Percentiles rank a stretch among this genome's conserved stretches.
Evolutionary conservation across 345 rosid species (phyloP).

Genomic region (Populus simonii): DNA sequence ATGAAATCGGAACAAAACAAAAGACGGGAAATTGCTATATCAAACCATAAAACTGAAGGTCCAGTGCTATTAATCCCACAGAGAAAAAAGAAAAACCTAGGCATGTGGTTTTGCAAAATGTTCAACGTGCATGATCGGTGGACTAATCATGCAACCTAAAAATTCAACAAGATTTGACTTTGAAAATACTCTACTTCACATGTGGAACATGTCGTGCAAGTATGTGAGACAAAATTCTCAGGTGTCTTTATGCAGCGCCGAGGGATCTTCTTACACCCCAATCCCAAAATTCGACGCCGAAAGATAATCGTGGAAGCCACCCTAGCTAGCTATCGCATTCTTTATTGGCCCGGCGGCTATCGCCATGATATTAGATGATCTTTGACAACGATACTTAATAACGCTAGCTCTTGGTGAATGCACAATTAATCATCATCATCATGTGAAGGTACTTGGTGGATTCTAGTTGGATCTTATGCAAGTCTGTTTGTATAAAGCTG

Average conservation of each 20-base stretch:
- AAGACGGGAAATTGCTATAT: background rate
- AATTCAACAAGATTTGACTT: conserved; percentile 33
- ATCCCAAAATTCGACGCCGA: conserved; percentile 3
- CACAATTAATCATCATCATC: background rate
- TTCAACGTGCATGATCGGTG: conserved; percentile 9
- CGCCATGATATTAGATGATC: conserved; percentile 9
- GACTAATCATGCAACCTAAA: conserved; percentile 7
- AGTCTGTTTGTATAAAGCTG: background rate
- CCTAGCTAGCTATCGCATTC: conserved; percentile 3
- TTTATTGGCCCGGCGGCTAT: conserved; percentile 38
- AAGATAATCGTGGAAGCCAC: conserved; percentile 17
- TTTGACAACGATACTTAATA: conserved; percentile 20
- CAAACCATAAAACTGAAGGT: background rate
- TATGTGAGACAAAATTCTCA: conserved; percentile 12
- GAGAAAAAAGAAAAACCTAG: too few species aligned
- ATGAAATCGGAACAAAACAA: background rate
- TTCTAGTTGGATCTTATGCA: background rate
- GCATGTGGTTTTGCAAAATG: background rate
- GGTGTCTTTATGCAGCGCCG: conserved; percentile 6
- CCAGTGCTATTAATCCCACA: too few species aligned
- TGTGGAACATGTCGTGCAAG: conserved; percentile 6
- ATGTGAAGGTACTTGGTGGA: conserved; percentile 5
- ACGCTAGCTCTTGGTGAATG: conserved; percentile 1
- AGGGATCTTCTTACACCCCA: conserved; percentile 12
- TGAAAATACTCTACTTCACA: background rate